phyloP scores from a whole-genome alignment of 2,329 filamentous ascomycete species.

The Diaporthe sp. region DNA sequence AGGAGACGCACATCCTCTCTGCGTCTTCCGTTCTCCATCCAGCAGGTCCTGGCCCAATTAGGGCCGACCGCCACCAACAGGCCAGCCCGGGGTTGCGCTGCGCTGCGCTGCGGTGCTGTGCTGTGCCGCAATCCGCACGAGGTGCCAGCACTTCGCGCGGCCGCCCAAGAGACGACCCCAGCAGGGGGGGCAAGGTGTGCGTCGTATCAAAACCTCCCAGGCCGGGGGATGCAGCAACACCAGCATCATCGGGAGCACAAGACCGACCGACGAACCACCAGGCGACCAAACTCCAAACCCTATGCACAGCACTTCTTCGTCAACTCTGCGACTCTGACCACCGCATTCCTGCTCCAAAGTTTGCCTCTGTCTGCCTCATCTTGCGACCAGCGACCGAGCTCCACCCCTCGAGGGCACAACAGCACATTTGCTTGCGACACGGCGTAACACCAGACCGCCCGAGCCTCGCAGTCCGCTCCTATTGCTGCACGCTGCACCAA shows the following conservation, averaged over 20 bases:
- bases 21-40: conserved; percentile 14
- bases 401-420: not conserved
- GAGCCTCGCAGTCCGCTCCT: conserved; percentile 25
- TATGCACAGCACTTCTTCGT: conserved; percentile 3
- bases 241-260: conserved; percentile 35
- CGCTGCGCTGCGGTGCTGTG: conserved; percentile 7
- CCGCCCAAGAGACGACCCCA: conserved; percentile 25
- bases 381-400: conserved; percentile 29
- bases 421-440: conserved; percentile 33
- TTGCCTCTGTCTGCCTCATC: not conserved
- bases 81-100: conserved; percentile 6
- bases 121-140: conserved; percentile 32
- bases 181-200: conserved; percentile 25
- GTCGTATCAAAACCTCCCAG: conserved; percentile 27
- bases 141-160: conserved; percentile 34
- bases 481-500: conserved; percentile 31
- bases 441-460: conserved; percentile 32
- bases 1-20: conserved; percentile 29
- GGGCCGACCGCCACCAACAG: conserved; percentile 23
- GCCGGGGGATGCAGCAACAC: conserved; percentile 28
- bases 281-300: conserved; percentile 31
- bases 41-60: conserved; percentile 15
- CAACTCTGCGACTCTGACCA: not conserved
- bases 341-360: not conserved
- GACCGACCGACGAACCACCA: conserved; percentile 25